phyloP scores from a whole-genome alignment of 192 early-diverging fungal genomes.

The Podila epigama region DNA sequence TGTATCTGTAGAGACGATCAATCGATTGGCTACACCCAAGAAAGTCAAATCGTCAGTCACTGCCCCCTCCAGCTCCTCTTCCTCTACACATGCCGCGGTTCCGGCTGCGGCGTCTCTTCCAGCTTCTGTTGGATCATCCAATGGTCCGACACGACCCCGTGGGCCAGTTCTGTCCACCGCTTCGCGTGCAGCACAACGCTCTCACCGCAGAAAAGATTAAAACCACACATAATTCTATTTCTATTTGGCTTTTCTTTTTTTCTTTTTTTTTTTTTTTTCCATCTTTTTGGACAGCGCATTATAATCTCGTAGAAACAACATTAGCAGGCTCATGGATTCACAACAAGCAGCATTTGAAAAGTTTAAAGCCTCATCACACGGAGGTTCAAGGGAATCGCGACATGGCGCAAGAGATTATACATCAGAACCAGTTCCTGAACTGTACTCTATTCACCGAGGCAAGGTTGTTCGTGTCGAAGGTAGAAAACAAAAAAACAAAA shows the following conservation, averaged over 20 bases:
- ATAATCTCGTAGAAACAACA: no score
- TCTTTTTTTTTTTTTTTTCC: background rate
- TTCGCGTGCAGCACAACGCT: constrained; percentile 38
- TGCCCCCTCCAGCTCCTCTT: background rate
- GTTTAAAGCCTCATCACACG: constrained; percentile 29
- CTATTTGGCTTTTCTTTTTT: background rate
- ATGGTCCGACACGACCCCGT: constrained; percentile 3
- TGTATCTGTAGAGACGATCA: constrained; percentile 40
- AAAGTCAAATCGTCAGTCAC: constrained; percentile 11
- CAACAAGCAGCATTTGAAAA: constrained; percentile 50
- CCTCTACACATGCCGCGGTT: background rate
- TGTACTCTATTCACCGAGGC: constrained; percentile 53
- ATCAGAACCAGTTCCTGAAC: constrained; percentile 41
- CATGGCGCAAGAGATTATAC: background rate
- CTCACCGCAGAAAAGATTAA: constrained; percentile 14
- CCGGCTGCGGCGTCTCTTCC: constrained; percentile 2
- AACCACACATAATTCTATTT: background rate
- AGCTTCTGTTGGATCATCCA: background rate
- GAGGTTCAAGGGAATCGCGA: background rate
- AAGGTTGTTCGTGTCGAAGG: constrained; percentile 41
- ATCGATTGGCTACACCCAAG: constrained; percentile 44
- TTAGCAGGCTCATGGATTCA: constrained; percentile 39
- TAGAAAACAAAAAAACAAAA: background rate
- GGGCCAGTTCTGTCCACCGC: constrained; percentile 41
- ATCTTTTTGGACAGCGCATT: background rate